These are phyloP conservation scores for Mycena sanguinolenta DNA, from an alignment of 768 basidiomycete species.

Conservation along the genomic window DNA sequence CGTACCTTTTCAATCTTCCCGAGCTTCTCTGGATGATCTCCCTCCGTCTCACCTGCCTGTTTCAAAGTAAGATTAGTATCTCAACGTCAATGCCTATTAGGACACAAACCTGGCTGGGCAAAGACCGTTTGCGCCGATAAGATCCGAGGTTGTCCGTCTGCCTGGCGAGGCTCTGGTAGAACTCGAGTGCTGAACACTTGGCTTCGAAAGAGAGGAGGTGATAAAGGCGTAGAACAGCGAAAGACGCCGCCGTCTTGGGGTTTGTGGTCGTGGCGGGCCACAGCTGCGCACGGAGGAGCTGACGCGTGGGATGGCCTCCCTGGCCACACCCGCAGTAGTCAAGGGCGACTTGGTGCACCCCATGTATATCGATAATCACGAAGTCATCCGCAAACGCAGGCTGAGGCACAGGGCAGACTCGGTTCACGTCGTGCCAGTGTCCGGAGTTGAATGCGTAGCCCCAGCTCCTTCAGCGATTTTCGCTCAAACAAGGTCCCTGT, in stretches of 20 bases:
- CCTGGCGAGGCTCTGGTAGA: no score
- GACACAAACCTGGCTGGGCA: no score
- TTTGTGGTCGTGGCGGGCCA: no score
- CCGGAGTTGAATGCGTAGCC: conserved; percentile 46
- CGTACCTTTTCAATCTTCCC: background rate
- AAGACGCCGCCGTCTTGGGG: background rate
- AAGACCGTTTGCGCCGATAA: no score
- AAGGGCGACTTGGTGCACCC: background rate
- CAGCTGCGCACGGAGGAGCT: no score
- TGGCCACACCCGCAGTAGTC: no score
- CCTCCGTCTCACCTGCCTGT: no score
- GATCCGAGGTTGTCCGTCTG: background rate
- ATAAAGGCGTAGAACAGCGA: background rate
- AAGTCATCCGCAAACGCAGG: background rate
- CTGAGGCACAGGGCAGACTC: background rate
- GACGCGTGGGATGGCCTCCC: no score
- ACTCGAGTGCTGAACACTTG: background rate
- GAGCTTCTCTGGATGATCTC: no score
- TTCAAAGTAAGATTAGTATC: no score
- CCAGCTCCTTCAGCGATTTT: conserved; percentile 38
- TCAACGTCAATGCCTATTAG: no score
- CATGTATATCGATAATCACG: background rate
- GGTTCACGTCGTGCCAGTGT: conserved; percentile 28
- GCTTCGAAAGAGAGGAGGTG: background rate
- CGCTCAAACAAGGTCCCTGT: conserved; percentile 32